These are phyloP conservation scores for Pichia cactophila DNA, from an alignment of 1,139 yeast genomes.

Conservation along the genomic window DNA sequence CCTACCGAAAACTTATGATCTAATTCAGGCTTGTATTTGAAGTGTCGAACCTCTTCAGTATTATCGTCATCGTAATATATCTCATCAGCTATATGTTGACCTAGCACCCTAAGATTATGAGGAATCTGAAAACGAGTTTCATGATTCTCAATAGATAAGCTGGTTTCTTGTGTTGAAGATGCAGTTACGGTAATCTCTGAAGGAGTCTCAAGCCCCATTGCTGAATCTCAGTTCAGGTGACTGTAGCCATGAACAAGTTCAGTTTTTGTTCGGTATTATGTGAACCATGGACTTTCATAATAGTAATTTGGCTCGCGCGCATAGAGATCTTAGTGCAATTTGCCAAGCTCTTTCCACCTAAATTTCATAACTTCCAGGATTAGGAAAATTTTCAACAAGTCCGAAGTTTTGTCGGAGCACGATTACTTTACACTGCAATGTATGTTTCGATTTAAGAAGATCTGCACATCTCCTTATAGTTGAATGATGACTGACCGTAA, in stretches of 20 bases:
- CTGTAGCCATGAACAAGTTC: neutral
- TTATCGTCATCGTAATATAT: slow-evolving; percentile 37
- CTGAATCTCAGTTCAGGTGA: too few species aligned
- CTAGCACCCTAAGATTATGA: slow-evolving; percentile 13
- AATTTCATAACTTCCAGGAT: too few species aligned
- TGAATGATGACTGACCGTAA: slow-evolving; percentile 2
- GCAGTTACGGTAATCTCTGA: neutral
- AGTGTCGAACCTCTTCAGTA: slow-evolving; percentile 56
- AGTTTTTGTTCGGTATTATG: too few species aligned
- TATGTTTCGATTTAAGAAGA: too few species aligned
- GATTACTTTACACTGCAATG: too few species aligned
- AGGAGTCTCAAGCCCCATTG: neutral
- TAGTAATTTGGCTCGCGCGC: too few species aligned
- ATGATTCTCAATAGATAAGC: neutral
- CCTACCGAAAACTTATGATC: slow-evolving; percentile 58
- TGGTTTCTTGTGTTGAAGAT: neutral
- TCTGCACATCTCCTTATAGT: too few species aligned
- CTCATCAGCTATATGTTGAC: slow-evolving; percentile 22
- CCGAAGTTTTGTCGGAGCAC: too few species aligned
- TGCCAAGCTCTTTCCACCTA: too few species aligned
- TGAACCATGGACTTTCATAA: too few species aligned
- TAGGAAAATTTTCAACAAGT: too few species aligned
- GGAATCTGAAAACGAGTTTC: slow-evolving; percentile 10
- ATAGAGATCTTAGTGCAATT: too few species aligned
- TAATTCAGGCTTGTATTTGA: slow-evolving; percentile 62